phyloP scores from a whole-genome alignment of 192 early-diverging fungal species.

The Backusella psychrophila region DNA sequence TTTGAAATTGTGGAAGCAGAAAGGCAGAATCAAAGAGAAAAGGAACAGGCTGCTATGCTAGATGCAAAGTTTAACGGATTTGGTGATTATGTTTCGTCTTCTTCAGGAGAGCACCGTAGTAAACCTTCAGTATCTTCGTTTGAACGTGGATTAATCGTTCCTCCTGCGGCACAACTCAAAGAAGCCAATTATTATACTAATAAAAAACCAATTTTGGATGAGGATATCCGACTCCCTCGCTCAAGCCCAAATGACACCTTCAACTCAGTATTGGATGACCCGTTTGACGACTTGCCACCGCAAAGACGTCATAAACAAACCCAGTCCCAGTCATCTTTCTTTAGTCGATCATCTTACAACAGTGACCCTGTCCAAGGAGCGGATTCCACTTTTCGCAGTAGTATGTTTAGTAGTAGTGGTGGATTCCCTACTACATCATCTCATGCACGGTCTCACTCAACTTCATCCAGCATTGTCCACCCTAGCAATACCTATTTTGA shows the following conservation, averaged over 20 bases:
- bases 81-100: slow-evolving; percentile 22
- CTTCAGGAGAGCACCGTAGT: background rate
- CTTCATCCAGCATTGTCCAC: slow-evolving; percentile 9
- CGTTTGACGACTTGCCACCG: slow-evolving; percentile 17
- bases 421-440: background rate
- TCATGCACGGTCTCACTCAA: background rate
- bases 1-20: slow-evolving; percentile 31
- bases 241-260: background rate
- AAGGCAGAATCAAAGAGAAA: background rate
- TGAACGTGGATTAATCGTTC: background rate
- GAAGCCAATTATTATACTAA: background rate
- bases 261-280: slow-evolving; percentile 13
- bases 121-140: background rate
- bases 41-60: slow-evolving; percentile 20
- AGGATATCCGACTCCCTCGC: background rate
- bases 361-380: background rate
- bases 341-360: slow-evolving; percentile 2
- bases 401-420: slow-evolving; percentile 15
- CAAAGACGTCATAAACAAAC: slow-evolving; percentile 13
- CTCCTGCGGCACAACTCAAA: background rate
- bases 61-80: slow-evolving; percentile 30
- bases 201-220: background rate
- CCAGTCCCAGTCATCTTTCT: slow-evolving; percentile 27
- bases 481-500: background rate
- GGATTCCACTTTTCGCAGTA: slow-evolving; percentile 10